A percentile compares a stretch with the other conserved stretches of the same genome.
Conservation (phyloP, 31 red algal genomes). For the Asparagopsis taxiformis region DNA sequence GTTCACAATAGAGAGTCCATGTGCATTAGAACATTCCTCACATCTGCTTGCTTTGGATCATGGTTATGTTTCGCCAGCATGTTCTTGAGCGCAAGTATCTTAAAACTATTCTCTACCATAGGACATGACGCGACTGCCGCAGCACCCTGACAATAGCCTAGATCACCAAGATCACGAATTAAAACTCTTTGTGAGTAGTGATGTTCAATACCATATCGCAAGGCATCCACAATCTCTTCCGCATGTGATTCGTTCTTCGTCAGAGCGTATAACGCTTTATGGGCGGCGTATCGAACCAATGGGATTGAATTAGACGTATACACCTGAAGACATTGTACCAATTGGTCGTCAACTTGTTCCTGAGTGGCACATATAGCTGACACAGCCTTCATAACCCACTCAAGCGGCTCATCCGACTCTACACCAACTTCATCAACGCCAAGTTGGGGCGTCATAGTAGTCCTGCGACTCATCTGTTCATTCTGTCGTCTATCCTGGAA, state of each 20-base stretch:
- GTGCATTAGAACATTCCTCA: constrained; percentile 67
- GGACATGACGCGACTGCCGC: constrained; percentile 80
- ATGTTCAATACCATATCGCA: constrained; percentile 92
- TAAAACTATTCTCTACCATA: constrained; percentile 99
- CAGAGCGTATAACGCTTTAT: constrained; percentile 80
- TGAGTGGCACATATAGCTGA: constrained; percentile 43
- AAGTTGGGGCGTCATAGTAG: constrained; percentile 92
- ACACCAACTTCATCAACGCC: constrained; percentile 73
- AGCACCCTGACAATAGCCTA: constrained; percentile 77
- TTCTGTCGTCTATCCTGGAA: constrained; percentile 74
- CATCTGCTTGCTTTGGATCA: constrained; percentile 54
- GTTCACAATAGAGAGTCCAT: constrained; percentile 89
- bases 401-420: constrained; percentile 82
- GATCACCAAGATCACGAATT: constrained; percentile 92
- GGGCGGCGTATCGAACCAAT: constrained; percentile 88
- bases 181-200: constrained; percentile 98
- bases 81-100: constrained; percentile 90
- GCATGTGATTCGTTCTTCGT: constrained; percentile 56
- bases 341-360: constrained; percentile 11
- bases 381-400: constrained; percentile 92
- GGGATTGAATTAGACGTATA: constrained; percentile 62
- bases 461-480: constrained; percentile 67
- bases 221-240: constrained; percentile 64
- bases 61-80: constrained; percentile 64
- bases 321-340: constrained; percentile 20